Conservation (phyloP, 768 basidiomycete species). For the Pleurotus tuber-regium region DNA sequence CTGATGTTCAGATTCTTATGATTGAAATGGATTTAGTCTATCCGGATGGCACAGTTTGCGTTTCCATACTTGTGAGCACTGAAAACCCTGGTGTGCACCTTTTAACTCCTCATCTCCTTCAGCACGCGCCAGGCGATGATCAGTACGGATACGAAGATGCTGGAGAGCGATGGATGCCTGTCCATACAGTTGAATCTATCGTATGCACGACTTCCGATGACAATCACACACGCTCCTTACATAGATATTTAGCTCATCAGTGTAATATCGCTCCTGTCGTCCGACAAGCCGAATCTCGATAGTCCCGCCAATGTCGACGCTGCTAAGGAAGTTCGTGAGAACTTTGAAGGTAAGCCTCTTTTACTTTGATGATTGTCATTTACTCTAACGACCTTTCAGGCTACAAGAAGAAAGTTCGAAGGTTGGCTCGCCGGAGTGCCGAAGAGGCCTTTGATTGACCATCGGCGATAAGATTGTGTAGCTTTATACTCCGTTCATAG, state of each 20-base stretch:
- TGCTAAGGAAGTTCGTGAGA: conserved; percentile 79
- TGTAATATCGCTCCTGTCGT: conserved; percentile 93
- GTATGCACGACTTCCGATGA: conserved; percentile 39
- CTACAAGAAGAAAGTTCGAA: conserved; percentile 96
- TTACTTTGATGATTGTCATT: neutral
- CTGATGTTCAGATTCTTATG: conserved; percentile 3
- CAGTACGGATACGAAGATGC: conserved; percentile 97
- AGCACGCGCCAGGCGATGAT: conserved; percentile 96
- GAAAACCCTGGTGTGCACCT: conserved; percentile 11
- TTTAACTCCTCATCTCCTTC: conserved; percentile 1
- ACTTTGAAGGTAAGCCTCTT: conserved; percentile 50
- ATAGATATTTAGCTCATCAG: conserved; percentile 70
- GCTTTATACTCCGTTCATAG: conserved; percentile 10
- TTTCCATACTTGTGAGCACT: conserved; percentile 83
- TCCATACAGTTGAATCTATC: conserved; percentile 96
- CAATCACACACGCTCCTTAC: conserved; percentile 9
- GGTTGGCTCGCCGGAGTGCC: conserved; percentile 81
- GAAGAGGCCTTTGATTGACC: conserved; percentile 81
- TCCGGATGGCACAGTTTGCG: conserved; percentile 88
- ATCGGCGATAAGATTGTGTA: conserved; percentile 11
- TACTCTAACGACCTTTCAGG: conserved; percentile 38
- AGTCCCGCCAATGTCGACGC: conserved; percentile 97
- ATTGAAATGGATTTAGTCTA: conserved; percentile 63
- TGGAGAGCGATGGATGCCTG: conserved; percentile 95
- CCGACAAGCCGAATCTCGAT: conserved; percentile 86